Base-by-base conservation (phyloP, 1,284 basidiomycete genomes). In the Cutaneotrichosporon sp. region DNA sequence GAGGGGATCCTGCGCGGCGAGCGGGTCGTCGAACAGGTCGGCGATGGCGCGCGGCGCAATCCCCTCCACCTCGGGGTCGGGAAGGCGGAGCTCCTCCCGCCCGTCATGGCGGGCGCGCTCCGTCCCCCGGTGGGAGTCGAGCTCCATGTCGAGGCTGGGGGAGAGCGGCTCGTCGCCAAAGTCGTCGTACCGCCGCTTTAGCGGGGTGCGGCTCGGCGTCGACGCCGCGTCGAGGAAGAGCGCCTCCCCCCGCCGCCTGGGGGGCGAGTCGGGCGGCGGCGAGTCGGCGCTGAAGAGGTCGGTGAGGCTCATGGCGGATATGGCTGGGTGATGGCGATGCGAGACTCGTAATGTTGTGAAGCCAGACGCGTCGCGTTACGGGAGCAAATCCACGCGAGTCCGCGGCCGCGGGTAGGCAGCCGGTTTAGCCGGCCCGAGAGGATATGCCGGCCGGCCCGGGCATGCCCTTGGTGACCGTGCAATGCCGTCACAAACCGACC, bases 271-370 rank as follows among this genome's bases (percentile, higher is more conserved):
- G 9, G 64, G 63, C n/a, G 68, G 61, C 7, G 72, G 70, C 10
- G 72, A 75, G 52, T 71, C 56, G 52, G 42, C 38, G 13, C 38
- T 65, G 69, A 75, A 75, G 2, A 75, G 67, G 36, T 38, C 36
- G 11, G 36, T 38, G 13, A 38, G 36, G 36, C 36, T 38, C 36
- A 38, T 38, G 22, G 38, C n/a, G n/a, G n/a, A n/a, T n/a, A n/a
- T n/a, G 11, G 36, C 20, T 34, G 25, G 45, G 42, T 29, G 27
- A 14, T 11, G 24, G 27, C 11, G 53, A 11, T 9, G n/a, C 33
- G 34, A 27, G 52, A 16, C n/a, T 24, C 24, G 42, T 52, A 58
- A 58, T 51, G 46, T 57, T 50, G 46, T n/a, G n/a, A 42, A n/a
- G 38, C 38, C 45, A 49, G 20, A 34, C 46, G 56, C 34, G 46